Evolutionary conservation across 2,329 filamentous ascomycete species (phyloP), one percentile per base, ranked within the genome.

Genomic region (Orbilia brochopaga): DNA sequence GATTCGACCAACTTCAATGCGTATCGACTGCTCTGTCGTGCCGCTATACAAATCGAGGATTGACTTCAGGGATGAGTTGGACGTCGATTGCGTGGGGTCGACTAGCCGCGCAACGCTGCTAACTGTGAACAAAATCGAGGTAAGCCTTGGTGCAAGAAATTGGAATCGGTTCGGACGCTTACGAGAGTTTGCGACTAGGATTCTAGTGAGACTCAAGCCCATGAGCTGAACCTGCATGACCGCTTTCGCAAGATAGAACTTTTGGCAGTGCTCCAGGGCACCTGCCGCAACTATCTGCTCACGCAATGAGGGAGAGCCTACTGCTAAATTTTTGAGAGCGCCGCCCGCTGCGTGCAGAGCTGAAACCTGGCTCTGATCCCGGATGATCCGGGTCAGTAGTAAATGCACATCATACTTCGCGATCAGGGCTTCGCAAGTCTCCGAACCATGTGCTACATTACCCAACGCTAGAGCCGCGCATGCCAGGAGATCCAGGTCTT

Each of bases 391-490:
- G 56, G 81, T 80, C 27, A 83, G 74, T 15, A 78, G 76, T 42
- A 78, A 66, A 67, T 83, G 82, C 11, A 82, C 77, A 11, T 77
- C 74, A 24, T 80, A 72, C 13, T 80, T 75, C 24, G 75, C 75
- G 7, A 82, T 79, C 78, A 83, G 80, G 10, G 74, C 74, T 59
- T 77, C 73, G 57, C 81, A 83, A 27, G 81, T 77, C 40, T 78
- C 78, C 58, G 82, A 80, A 7, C 80, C 81, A 35, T 81, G 79
- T 30, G 81, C 81, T 37, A 82, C 65, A 65, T 83, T 83, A 6
- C 82, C 82, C 13, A 83, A 78, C 73, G 83, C 80, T 46, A 83
- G 76, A 69, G 81, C 82, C 17, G 81, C 79, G 58, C 81, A 82
- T 52, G 82, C 79, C 44, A 81, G 79, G 27, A 83, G 78, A 52